Evolutionary conservation across 306 rosid species (phyloP).

Genomic region (Lagenaria siceraria): DNA sequence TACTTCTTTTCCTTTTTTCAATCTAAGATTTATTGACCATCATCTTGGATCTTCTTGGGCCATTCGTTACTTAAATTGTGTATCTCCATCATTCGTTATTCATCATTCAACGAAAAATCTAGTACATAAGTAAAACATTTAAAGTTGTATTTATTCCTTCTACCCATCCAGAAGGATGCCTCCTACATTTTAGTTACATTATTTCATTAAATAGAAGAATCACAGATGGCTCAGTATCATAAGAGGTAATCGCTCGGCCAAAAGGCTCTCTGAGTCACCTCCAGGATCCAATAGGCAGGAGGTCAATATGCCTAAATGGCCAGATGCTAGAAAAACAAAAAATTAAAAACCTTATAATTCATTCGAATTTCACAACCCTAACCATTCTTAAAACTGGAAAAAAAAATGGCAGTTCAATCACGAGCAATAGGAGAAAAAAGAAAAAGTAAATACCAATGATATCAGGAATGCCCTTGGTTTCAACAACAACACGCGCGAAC

Average conservation of each 20-base stretch:
- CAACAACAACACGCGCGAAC: conserved; percentile 43
- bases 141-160: no score
- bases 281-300: not conserved
- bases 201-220: not conserved
- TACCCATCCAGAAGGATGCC: no score
- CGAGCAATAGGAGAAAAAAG: not conserved
- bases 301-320: not conserved
- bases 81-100: no score
- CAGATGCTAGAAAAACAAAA: not conserved
- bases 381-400: not conserved
- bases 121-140: no score
- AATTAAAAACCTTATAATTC: not conserved
- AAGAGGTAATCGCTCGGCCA: no score
- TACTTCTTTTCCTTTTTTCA: not conserved
- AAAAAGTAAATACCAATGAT: conserved; percentile 27
- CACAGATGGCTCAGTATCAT: not conserved
- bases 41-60: not conserved
- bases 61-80: not conserved
- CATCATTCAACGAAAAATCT: no score
- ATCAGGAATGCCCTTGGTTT: conserved; percentile 50
- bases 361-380: not conserved
- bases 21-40: not conserved
- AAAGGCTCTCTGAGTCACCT: not conserved
- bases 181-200: not conserved
- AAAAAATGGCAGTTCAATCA: not conserved